Percentiles rank a stretch among this genome's conserved stretches.
phyloP scores from a whole-genome alignment of 2,329 filamentous ascomycete species.

The Talaromyces marneffei region DNA sequence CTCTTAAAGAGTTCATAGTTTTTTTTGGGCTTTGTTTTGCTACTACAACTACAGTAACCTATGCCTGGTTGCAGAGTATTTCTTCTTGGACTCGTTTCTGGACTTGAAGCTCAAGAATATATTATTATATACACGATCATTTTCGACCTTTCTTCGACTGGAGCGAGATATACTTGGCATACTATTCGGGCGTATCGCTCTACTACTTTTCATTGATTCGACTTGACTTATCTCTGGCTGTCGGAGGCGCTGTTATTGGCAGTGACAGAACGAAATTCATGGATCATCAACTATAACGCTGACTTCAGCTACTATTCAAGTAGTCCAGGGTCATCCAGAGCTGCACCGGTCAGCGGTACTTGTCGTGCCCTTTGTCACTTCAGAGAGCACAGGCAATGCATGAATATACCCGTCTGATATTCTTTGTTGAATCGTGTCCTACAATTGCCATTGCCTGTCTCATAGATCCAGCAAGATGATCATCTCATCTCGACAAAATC shows the following conservation, averaged over 20 bases:
- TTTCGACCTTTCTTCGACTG: background rate
- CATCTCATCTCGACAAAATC: slow-evolving; percentile 27
- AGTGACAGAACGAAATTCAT: background rate
- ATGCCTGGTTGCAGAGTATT: slow-evolving; percentile 7
- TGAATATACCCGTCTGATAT: background rate
- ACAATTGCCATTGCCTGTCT: background rate
- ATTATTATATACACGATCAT: background rate
- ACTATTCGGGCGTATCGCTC: background rate
- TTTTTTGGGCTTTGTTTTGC: background rate
- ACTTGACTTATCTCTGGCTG: background rate
- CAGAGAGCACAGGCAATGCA: background rate
- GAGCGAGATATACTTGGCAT: background rate
- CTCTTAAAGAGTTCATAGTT: background rate
- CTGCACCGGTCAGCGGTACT: background rate
- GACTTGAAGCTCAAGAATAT: background rate
- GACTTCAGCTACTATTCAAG: background rate
- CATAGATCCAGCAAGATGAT: slow-evolving; percentile 23
- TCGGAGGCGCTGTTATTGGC: background rate
- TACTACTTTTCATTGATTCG: background rate
- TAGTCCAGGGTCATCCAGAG: background rate
- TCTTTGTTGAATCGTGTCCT: background rate
- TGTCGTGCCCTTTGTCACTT: background rate
- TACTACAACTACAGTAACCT: background rate
- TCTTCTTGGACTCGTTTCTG: background rate
- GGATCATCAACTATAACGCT: background rate